A percentile compares a stretch with the other conserved stretches of the same genome.
Conservation (phyloP, 2,329 filamentous ascomycete genomes). For the Alternaria sp. region DNA sequence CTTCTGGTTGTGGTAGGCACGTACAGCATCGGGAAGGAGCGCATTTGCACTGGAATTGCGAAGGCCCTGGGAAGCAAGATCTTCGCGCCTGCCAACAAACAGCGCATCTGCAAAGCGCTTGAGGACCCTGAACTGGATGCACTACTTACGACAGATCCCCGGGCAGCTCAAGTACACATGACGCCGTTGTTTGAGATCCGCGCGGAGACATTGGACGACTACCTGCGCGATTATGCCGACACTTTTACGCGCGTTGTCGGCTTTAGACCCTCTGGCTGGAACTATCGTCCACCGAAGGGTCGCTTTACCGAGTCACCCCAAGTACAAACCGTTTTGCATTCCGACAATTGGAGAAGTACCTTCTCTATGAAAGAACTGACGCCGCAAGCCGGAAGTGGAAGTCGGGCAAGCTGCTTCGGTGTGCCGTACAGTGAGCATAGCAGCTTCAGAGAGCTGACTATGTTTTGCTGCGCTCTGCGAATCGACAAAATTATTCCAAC, state of each 20-base stretch:
- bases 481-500: conserved; percentile 93
- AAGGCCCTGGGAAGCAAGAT: conserved; percentile 86
- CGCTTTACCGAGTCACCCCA: conserved; percentile 67
- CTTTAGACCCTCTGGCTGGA: conserved; percentile 94
- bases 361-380: conserved; percentile 76
- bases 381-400: conserved; percentile 82
- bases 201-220: conserved; percentile 88
- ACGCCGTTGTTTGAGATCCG: conserved; percentile 94
- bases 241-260: conserved; percentile 87
- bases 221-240: conserved; percentile 78
- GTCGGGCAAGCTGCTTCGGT: conserved; percentile 84
- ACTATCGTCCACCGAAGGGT: conserved; percentile 75
- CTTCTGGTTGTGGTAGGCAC: conserved; percentile 93
- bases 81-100: conserved; percentile 82
- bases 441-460: conserved; percentile 89
- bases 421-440: conserved; percentile 97
- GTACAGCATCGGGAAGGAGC: conserved; percentile 97
- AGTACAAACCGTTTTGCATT: conserved; percentile 69
- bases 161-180: conserved; percentile 95
- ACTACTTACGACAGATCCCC: conserved; percentile 79
- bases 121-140: conserved; percentile 82
- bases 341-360: conserved; percentile 74
- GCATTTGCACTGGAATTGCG: conserved; percentile 91
- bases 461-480: conserved; percentile 86
- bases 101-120: conserved; percentile 81